Base-by-base conservation (phyloP, 495 filamentous ascomycete genomes). In the Trichoderma asperelloides region DNA sequence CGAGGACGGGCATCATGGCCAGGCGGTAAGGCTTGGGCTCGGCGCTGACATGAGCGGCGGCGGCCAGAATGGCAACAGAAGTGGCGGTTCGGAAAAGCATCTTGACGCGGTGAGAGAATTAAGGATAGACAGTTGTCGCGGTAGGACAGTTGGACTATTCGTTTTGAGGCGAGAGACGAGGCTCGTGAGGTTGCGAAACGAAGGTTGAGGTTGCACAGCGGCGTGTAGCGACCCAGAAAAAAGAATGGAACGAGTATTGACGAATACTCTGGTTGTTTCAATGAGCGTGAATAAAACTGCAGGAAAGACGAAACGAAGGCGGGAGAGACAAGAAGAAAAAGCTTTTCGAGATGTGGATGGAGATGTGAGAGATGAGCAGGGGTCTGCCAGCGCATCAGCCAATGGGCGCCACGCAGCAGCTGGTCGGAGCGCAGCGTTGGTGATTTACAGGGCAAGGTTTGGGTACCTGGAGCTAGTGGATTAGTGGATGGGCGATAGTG, bases 21-120 rank as follows among this genome's bases (percentile, higher is more conserved):
- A 74, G 69, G 73, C 76, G 76, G 75, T 81, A 81, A 11, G 79
- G 79, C 70, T 71, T 68, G 68, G 77, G 77, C 71, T 80, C 76
- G 60, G 74, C 79, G 67, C 75, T 71, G 39, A 71, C 70, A 69
- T 72, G 74, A 66, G 75, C 73, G 64, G 74, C 77, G 67, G 80
- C 70, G 67, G 75, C 77, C 71, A 79, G 62, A 30, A 74, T 70
- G 73, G 79, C 78, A 45, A 79, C 60, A 6, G 76, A 76, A 66
- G 77, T 74, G 73, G 78, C 57, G 40, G 76, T 68, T 49, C 71
- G 69, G 71, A 74, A 72, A 57, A 79, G 73, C 79, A 81, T 81
- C 64, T 62, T 76, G 70, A 66, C 40, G 63, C 64, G 65, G 62
- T 21, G 27, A n/a, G 28, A n/a, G 9, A 18, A n/a, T 13, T 63